Evolutionary conservation across 148 eudicot species (phyloP).

Genomic region (Talinum fruticosum): DNA sequence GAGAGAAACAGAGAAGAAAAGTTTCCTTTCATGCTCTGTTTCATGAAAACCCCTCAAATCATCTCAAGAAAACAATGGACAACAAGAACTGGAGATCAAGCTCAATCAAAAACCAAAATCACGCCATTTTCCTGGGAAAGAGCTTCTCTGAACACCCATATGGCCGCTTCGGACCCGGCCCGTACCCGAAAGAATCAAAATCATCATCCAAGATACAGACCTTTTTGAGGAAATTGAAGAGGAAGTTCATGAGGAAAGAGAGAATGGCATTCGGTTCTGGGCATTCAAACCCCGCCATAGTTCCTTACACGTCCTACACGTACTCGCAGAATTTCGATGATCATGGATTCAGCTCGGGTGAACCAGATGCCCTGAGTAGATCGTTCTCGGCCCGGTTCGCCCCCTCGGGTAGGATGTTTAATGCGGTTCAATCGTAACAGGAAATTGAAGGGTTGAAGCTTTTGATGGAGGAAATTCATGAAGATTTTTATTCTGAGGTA

Average conservation of each 20-base stretch:
- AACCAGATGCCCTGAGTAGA: constrained; percentile 40
- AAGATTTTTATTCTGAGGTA: background rate
- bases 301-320: constrained; percentile 48
- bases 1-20: background rate
- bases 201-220: constrained; percentile 25
- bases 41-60: background rate
- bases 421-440: constrained; percentile 23
- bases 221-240: constrained; percentile 44
- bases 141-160: constrained; percentile 32
- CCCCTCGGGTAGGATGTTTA: constrained; percentile 34
- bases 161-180: constrained; percentile 23
- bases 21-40: background rate
- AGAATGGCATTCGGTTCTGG: constrained; percentile 35
- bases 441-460: constrained; percentile 1
- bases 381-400: constrained; percentile 67
- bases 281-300: constrained; percentile 21
- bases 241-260: constrained; percentile 43
- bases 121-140: constrained; percentile 3
- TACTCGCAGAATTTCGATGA: constrained; percentile 62
- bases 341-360: constrained; percentile 29
- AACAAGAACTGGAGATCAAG: constrained; percentile 4
- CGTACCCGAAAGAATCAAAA: background rate
- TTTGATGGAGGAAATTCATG: background rate
- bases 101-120: background rate
- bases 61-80: constrained; percentile 6